Evolutionary conservation across 208 protist species (phyloP).

Genomic region (Blastocrithidia nonstop): DNA sequence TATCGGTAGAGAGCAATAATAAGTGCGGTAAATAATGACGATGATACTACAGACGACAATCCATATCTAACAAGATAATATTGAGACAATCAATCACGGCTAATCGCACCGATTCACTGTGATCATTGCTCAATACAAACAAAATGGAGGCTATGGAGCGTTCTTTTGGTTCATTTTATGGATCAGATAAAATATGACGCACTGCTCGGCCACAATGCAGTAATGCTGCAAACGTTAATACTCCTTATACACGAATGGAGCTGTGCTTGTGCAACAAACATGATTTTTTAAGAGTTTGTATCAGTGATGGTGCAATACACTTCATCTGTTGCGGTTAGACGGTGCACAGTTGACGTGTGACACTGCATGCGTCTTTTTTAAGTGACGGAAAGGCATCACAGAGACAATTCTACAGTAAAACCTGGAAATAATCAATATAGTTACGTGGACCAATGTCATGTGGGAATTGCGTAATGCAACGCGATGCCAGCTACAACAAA

Average conservation of each 20-base stretch:
- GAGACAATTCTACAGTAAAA: constrained; percentile 74
- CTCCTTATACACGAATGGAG: constrained; percentile 48
- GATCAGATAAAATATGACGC: no score
- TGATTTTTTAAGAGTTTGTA: constrained; percentile 40
- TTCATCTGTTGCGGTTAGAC: constrained; percentile 64
- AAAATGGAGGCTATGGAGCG: constrained; percentile 32
- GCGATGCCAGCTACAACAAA: constrained; percentile 30
- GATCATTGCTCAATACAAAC: constrained; percentile 72
- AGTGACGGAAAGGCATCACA: constrained; percentile 62
- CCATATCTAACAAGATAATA: constrained; percentile 52
- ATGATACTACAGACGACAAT: constrained; percentile 71
- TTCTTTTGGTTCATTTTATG: constrained; percentile 40
- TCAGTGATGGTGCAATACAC: constrained; percentile 35
- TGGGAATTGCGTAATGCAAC: constrained; percentile 72
- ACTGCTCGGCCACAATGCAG: constrained; percentile 58
- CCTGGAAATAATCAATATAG: constrained; percentile 82
- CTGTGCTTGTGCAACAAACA: constrained; percentile 80
- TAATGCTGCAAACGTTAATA: constrained; percentile 33
- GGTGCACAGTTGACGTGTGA: constrained; percentile 38
- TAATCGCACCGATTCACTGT: constrained; percentile 52
- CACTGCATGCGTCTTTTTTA: constrained; percentile 72
- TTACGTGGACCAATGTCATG: constrained; percentile 75
- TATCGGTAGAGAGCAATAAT: constrained; percentile 58
- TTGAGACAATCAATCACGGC: constrained; percentile 40
- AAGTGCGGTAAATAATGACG: constrained; percentile 62